Percentiles rank a stretch among this genome's conserved stretches.
Evolutionary conservation across 1,284 basidiomycete genomes (phyloP).

Genomic region (Rhodotorula sp.): DNA sequence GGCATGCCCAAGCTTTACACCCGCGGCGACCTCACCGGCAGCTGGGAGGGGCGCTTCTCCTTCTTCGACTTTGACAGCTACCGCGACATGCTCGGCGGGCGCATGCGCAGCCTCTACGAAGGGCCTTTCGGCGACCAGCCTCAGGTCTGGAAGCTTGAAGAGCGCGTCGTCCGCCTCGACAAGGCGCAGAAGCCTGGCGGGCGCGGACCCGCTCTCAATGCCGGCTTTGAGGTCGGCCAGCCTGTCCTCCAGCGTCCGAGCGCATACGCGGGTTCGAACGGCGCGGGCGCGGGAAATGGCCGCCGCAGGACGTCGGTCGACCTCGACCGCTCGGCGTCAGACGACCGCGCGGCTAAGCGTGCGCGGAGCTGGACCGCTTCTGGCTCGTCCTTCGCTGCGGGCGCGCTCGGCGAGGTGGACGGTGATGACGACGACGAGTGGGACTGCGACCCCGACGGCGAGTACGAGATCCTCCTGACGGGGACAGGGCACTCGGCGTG

Average conservation of each 20-base stretch:
- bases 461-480: constrained; percentile 43
- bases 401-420: not conserved
- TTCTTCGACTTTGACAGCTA: constrained; percentile 62
- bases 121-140: constrained; percentile 59
- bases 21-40: constrained; percentile 55
- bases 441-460: constrained; percentile 33
- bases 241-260: not conserved
- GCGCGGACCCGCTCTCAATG: constrained; percentile 34
- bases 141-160: constrained; percentile 59
- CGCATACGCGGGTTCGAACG: not conserved
- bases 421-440: constrained; percentile 20
- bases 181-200: constrained; percentile 29
- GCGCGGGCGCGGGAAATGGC: not conserved
- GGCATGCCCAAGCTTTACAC: constrained; percentile 54
- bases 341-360: constrained; percentile 13
- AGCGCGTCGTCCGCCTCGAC: constrained; percentile 52
- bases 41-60: constrained; percentile 60
- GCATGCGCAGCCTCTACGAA: constrained; percentile 54
- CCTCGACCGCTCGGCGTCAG: not conserved
- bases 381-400: not conserved
- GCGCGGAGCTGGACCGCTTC: constrained; percentile 17
- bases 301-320: constrained; percentile 9
- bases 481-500: constrained; percentile 46
- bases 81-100: constrained; percentile 56
- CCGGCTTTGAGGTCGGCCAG: constrained; percentile 34